Base-by-base conservation (phyloP, 2,329 filamentous ascomycete genomes). In the Penicillium freii region DNA sequence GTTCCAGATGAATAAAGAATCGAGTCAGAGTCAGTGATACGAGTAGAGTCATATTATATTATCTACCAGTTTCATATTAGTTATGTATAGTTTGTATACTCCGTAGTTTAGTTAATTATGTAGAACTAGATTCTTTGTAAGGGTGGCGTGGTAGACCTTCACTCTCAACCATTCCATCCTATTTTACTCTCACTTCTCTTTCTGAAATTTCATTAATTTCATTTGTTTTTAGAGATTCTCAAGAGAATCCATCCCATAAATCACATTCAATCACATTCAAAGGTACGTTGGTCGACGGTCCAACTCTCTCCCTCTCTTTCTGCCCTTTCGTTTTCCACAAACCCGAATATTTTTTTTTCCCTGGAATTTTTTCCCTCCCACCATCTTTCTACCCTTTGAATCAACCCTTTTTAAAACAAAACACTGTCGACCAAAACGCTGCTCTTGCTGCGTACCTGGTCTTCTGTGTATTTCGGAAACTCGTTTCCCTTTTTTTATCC, bases 281-380 rank as follows among this genome's bases (percentile, higher is more conserved):
- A 55, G 36, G 47, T 50, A 55, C 47, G 45, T 40, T 55, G 53
- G 58, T 61, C 34, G 47, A 36, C 38, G 11, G 31, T 33, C 13
- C 27, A 36, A 54, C 46, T 33, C 25, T 39, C 46, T 21, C n/a
- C 27, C 33, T 34, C 33, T 52, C 15, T n/a, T 51, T 46, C 31
- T 60, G 27, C 53, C 44, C 54, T 47, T 46, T 43, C 25, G 40
- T 49, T 57, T 51, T 62, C 60, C 56, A 58, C 62, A 61, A 59
- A 57, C 55, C 60, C 60, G 40, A 58, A 58, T 58, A 60, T 61
- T 62, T 62, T 65, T 62, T 52, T 52, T 52, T 21, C 8, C 21
- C 64, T 67, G 63, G 62, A 62, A 62, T 65, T 66, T 62, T 61
- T 55, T 56, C 56, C 58, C 57, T 62, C 57, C 61, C 61, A 55